Conservation (phyloP, 768 basidiomycete species). For the Hericium coralloides region DNA sequence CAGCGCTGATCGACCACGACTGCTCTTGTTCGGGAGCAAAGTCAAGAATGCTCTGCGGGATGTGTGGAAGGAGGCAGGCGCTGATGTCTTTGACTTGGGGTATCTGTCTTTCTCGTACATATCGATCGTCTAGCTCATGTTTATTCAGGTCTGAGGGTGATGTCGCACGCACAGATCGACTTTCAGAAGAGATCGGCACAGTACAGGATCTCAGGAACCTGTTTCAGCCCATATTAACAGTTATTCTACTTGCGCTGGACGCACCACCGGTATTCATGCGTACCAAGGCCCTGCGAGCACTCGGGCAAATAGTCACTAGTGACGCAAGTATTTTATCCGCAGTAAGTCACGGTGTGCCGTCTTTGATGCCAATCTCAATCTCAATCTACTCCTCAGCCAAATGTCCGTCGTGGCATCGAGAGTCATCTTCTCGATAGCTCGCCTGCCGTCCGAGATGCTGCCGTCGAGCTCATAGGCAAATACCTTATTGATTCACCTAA, state of each 20-base stretch:
- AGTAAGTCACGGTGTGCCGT: conserved; percentile 33
- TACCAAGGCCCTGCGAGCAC: conserved; percentile 85
- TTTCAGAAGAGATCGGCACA: conserved; percentile 70
- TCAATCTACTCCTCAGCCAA: conserved; percentile 34
- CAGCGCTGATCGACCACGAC: conserved; percentile 20
- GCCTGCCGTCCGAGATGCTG: conserved; percentile 91
- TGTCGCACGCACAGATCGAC: conserved; percentile 51
- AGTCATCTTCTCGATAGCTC: conserved; percentile 86
- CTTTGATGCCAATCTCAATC: background rate
- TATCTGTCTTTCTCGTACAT: conserved; percentile 25
- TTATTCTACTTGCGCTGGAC: conserved; percentile 72
- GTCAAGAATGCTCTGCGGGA: conserved; percentile 57
- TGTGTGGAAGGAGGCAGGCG: conserved; percentile 62
- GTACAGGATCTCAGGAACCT: conserved; percentile 69
- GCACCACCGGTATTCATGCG: conserved; percentile 86
- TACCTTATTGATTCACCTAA: conserved; percentile 86
- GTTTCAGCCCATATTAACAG: conserved; percentile 76
- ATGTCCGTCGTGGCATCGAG: conserved; percentile 82
- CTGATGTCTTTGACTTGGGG: conserved; percentile 80
- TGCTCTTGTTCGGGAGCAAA: conserved; percentile 42
- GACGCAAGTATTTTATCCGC: conserved; percentile 76
- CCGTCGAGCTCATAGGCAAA: conserved; percentile 96
- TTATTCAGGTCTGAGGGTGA: conserved; percentile 60
- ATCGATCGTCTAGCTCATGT: background rate
- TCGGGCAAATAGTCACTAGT: conserved; percentile 83